Conservation (phyloP, 2,329 filamentous ascomycete species). For the Pestalotiopsis sp. region DNA sequence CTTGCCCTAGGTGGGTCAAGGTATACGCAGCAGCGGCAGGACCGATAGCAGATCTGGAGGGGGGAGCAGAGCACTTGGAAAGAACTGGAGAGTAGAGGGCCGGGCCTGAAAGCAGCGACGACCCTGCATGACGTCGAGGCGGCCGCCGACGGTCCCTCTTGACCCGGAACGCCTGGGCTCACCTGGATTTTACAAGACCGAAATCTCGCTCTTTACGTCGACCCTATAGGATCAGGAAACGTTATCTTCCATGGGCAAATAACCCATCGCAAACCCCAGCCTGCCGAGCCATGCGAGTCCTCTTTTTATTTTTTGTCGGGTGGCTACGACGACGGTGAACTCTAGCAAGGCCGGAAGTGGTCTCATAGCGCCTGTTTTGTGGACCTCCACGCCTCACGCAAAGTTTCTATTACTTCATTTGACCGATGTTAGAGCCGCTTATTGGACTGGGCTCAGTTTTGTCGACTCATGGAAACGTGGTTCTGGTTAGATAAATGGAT, state of each 20-base stretch:
- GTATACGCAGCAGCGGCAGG: background rate
- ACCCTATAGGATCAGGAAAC: background rate
- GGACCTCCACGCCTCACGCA: background rate
- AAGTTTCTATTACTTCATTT: slow-evolving; percentile 15
- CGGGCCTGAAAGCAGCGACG: background rate
- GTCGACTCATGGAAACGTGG: slow-evolving; percentile 10
- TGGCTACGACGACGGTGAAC: slow-evolving; percentile 7
- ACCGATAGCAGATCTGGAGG: slow-evolving; percentile 6
- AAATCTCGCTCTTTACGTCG: slow-evolving; percentile 7
- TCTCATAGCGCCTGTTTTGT: slow-evolving; percentile 4
- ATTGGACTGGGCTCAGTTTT: slow-evolving; percentile 12
- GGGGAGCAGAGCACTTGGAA: background rate
- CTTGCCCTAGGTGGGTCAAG: slow-evolving; percentile 12
- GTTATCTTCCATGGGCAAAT: slow-evolving; percentile 6
- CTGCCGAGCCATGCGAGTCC: background rate
- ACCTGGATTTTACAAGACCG: slow-evolving; percentile 3
- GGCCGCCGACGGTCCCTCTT: background rate
- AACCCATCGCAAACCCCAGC: background rate
- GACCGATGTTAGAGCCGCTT: slow-evolving; percentile 11
- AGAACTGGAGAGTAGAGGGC: background rate
- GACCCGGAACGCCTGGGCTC: background rate
- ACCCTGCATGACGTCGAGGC: slow-evolving; percentile 9
- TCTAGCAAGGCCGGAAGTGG: background rate
- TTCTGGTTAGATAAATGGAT: background rate
- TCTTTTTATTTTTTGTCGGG: background rate